These are phyloP conservation scores for Macrocybe gigantea DNA, from an alignment of 768 basidiomycete species.

Conservation along the genomic window DNA sequence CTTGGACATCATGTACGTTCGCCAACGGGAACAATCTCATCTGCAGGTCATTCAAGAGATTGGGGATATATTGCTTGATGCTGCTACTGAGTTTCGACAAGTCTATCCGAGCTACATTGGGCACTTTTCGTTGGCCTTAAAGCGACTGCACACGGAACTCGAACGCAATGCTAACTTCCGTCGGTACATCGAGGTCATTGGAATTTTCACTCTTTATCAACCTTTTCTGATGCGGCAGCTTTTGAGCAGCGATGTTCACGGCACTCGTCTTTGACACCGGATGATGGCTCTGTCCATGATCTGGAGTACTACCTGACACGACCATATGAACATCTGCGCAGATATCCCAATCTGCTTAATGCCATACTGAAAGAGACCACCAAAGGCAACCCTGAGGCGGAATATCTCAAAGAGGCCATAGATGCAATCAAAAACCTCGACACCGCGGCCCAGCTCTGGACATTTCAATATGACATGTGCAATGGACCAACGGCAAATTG, in stretches of 20 bases:
- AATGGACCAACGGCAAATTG: constrained; percentile 73
- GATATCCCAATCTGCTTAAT: constrained; percentile 80
- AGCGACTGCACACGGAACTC: constrained; percentile 78
- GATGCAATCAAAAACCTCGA: constrained; percentile 79
- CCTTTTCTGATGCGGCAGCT: neutral
- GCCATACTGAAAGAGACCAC: constrained; percentile 83
- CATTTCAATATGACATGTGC: constrained; percentile 88
- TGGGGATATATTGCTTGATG: constrained; percentile 84
- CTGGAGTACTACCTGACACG: constrained; percentile 76
- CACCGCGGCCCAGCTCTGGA: constrained; percentile 73
- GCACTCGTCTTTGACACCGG: constrained; percentile 28
- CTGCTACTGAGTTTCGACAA: constrained; percentile 80
- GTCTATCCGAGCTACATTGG: constrained; percentile 87
- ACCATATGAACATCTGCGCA: constrained; percentile 80
- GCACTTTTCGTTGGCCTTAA: constrained; percentile 81
- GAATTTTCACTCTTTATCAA: neutral
- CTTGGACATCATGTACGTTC: constrained; percentile 79
- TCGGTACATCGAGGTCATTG: constrained; percentile 76
- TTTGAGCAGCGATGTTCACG: constrained; percentile 36
- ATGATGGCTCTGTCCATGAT: constrained; percentile 43
- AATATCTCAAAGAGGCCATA: constrained; percentile 76
- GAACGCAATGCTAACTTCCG: constrained; percentile 80
- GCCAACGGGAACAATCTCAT: constrained; percentile 73
- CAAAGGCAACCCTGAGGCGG: constrained; percentile 74
- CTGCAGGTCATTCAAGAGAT: constrained; percentile 72